A percentile compares a stretch with the other conserved stretches of the same genome.
These are phyloP conservation scores for Amyloporia xantha DNA, from an alignment of 768 basidiomycete genomes.

Conservation along the genomic window DNA sequence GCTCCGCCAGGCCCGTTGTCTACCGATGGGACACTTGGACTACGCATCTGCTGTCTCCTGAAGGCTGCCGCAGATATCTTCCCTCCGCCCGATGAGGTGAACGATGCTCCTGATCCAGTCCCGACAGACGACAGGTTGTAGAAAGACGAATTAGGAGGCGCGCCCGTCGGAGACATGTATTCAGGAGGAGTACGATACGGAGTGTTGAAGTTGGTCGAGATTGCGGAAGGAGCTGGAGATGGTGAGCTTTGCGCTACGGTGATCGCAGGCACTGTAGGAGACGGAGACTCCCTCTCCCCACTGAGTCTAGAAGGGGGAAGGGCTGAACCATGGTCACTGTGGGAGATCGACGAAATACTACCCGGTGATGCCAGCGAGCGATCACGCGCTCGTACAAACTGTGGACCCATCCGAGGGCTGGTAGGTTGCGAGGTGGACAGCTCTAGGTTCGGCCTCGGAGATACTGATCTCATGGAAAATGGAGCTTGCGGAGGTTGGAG, in stretches of 20 bases:
- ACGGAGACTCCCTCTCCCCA: conserved; percentile 1
- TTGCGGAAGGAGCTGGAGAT: conserved; percentile 15
- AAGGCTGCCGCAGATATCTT: conserved; percentile 78
- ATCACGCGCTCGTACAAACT: conserved; percentile 13
- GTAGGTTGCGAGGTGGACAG: conserved; percentile 1
- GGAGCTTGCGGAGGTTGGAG: conserved; percentile 3
- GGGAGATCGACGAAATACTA: not conserved
- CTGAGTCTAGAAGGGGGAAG: conserved; percentile 1
- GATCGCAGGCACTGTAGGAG: conserved; percentile 22
- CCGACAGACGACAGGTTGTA: conserved; percentile 13
- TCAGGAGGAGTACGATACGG: conserved; percentile 44
- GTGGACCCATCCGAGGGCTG: not conserved
- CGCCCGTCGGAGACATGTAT: conserved; percentile 30
- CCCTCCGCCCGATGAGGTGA: conserved; percentile 29
- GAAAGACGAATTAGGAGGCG: conserved; percentile 10
- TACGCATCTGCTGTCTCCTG: conserved; percentile 41
- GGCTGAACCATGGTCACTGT: not conserved
- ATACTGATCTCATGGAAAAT: conserved; percentile 27
- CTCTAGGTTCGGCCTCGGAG: conserved; percentile 31
- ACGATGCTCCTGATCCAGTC: conserved; percentile 9
- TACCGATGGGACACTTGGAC: conserved; percentile 16
- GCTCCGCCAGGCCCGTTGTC: conserved; percentile 17
- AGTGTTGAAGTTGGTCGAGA: conserved; percentile 15
- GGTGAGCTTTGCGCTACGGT: conserved; percentile 9
- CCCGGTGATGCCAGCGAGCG: conserved; percentile 10